Base-by-base conservation (phyloP, 2,329 filamentous ascomycete species). In the Penicillium occitanis region DNA sequence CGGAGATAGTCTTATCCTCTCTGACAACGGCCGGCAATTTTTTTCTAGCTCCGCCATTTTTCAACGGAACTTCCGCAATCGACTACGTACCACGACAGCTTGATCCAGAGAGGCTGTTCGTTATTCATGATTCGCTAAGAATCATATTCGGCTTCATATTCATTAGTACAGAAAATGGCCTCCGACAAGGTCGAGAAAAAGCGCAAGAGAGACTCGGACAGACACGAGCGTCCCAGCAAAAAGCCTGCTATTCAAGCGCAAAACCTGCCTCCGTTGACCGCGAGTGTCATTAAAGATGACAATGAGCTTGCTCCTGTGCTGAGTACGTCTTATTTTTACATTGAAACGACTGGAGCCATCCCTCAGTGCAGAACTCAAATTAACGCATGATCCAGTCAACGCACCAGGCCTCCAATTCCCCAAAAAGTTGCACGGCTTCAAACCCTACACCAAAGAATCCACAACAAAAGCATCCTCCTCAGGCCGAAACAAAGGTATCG, bases 251-350 rank as follows among this genome's bases (percentile, higher is more conserved):
- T 78, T 57, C 71, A 75, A 42, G 72, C 77, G 63, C 74, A 75
- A 63, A 72, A 75, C 30, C 71, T 77, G 30, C 73, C 78, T 35
- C 75, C 78, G 35, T 76, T 85, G 48, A 77, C 76, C 57, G 79
- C 84, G 57, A 79, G 81, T 67, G 72, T 83, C 50, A 69, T 84
- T 55, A 77, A 82, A 67, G 82, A 83, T 70, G 73, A 80, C 66
- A 80, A 80, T 71, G 77, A 78, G 64, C 75, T 83, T 69, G 80
- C 79, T 67, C 84, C 84, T 51, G 76, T 85, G 33, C 78, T 86
- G 67, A 80, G 84, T 85, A 79, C 70, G 77, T 65, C 42, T 48
- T 66, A 10, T 37, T 17, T 5, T 58, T 51, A 25, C 28, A 50
- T 53, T 35, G 2, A 14, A 2, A 33, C n/a, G 48, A 10, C 14